Evolutionary conservation across 1,284 basidiomycete genomes (phyloP), one percentile per base, ranked within the genome.

Genomic region (Kalmanozyma brasiliensis): DNA sequence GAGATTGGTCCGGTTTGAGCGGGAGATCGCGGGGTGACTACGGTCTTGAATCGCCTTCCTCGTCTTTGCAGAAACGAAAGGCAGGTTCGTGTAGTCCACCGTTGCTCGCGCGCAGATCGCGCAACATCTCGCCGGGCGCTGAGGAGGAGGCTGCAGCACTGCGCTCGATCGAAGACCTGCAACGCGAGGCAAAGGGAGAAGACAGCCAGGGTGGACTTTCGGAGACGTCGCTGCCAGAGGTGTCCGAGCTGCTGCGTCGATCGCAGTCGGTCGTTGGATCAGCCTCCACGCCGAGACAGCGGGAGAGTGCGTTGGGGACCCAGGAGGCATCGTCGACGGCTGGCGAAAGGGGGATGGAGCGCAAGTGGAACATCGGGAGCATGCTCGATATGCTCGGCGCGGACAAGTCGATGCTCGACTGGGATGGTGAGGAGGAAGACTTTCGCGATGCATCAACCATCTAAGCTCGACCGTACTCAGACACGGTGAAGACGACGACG

Each of bases 311-410:
- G 8, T 9, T 47, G 4, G 48, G 20, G 22, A 40, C 38, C 0
- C 47, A 42, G 10, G 33, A 30, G 4, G 36, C 13, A 19, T 11
- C 52, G 10, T 11, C 17, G 14, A 26, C 46, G 3, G 22, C 24
- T 16, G 23, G 55, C 34, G 57, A 38, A 5, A 34, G 37, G 14
- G 63, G 56, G 17, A 63, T 60, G n/a, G 63, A 67, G 23, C 42
- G 56, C 40, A 67, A 60, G 19, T 72, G 68, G 68, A 72, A 72
- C 34, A 57, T 72, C 26, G 68, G 68, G 23, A 67, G 43, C 30
- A 72, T 72, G 68, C 63, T 72, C 22, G 68, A 72, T 49, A 52
- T 67, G 52, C 64, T 72, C 24, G 68, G 68, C 20, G 68, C 59
- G 23, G 64, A 72, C 52, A 72, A 67, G 33, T n/a, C 42, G 26